Base-by-base conservation (phyloP, 257 asterid species). In the Primulina eburnea region DNA sequence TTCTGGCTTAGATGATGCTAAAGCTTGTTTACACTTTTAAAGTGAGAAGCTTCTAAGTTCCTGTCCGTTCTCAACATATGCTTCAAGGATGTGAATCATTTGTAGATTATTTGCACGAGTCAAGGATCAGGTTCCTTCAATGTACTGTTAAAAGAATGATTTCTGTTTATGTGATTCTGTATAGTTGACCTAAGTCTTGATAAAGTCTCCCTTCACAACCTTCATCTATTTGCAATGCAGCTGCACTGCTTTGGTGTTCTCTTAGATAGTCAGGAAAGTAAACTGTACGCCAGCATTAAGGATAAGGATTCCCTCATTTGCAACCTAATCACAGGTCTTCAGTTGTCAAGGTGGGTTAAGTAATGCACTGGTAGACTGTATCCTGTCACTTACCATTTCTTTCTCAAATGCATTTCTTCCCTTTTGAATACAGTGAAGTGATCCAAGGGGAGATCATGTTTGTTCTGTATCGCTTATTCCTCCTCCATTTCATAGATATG, bases 181-280 rank as follows among this genome's bases (percentile, higher is more conserved):
- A 64, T 52, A 64, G 58, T 52, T 57, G 63, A 53, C 38, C 20
- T 38, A 37, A 65, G 38, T 68, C 62, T 66, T 60, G 60, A 70
- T 30, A 20, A 56, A 29, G 28, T 33, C 65, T 34, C 40, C 73
- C 20, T 62, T 64, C 18, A 34, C 38, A 29, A 62, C 71, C 50
- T 76, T 35, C 55, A 66, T 67, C 67, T 64, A 40, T 60, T 68
- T 50, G 43, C 29, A 57, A 12, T 80, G 89, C 90, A 90, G 97
- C 91, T 93, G 72, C 97, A 93, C 75, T 90, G 96, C 90, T 81
- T 93, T 56, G 97, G 99, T 40, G 83, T 81, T 75, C 90, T 93
- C 73, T 81, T 93, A 88, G 86, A 89, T 73, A 70, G 72, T 78
- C 86, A 79, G 72, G 88, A 84, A 77, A 72, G 56, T 70, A 74